These are phyloP conservation scores for Dichomitus squalens DNA, from an alignment of 1,284 basidiomycete genomes.

Conservation along the genomic window DNA sequence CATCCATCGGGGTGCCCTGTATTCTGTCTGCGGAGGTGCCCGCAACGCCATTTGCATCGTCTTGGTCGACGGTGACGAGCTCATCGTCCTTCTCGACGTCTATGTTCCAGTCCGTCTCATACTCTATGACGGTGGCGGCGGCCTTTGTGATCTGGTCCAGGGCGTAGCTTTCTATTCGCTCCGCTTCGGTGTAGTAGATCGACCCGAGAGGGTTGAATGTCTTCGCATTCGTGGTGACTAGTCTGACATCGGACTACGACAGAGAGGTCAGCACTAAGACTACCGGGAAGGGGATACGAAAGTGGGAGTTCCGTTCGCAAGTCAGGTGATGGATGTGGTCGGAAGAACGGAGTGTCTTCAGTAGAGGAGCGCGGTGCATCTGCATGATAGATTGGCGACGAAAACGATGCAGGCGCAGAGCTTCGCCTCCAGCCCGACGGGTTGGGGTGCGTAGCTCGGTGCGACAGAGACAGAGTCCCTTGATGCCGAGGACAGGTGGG, in stretches of 20 bases:
- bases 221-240: slow-evolving; percentile 76
- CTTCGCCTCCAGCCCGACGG: no score
- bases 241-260: slow-evolving; percentile 62
- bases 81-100: slow-evolving; percentile 75
- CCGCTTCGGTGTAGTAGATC: slow-evolving; percentile 73
- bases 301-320: no score
- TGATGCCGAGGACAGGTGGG: neutral
- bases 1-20: slow-evolving; percentile 31
- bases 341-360: no score
- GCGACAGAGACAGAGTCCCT: no score
- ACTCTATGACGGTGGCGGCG: slow-evolving; percentile 71
- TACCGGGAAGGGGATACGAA: neutral
- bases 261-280: neutral
- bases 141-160: slow-evolving; percentile 73
- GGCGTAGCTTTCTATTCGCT: slow-evolving; percentile 66
- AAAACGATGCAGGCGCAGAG: no score
- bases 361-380: no score
- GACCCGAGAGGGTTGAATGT: slow-evolving; percentile 71
- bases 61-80: slow-evolving; percentile 51
- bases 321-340: no score
- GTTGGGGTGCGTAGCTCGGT: no score
- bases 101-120: slow-evolving; percentile 82
- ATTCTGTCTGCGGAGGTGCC: slow-evolving; percentile 20
- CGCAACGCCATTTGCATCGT: slow-evolving; percentile 21
- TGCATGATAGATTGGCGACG: no score